Base-by-base conservation (phyloP, 2,329 filamentous ascomycete species). In the Neofusicoccum parvum region DNA sequence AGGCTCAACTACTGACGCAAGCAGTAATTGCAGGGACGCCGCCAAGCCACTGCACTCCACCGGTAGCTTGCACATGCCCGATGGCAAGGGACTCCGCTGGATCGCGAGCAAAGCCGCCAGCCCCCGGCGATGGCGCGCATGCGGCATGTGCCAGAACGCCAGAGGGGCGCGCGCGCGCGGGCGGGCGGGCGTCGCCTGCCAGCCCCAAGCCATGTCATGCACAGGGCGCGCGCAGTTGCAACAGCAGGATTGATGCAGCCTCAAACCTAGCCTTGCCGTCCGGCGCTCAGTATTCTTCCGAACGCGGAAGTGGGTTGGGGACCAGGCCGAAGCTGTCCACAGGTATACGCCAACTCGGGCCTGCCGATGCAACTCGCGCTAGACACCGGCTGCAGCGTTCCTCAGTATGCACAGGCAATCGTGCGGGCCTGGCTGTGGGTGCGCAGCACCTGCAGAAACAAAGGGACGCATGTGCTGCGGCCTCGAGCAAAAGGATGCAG, bases 51-150 rank as follows among this genome's bases (percentile, higher is more conserved):
- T 37, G 36, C 53, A 43, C 53, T 32, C 39, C 37, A 34, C 53
- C 37, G 34, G 51, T n/a, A n/a, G 5, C 43, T 37, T 20, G 34
- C 50, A 20, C 50, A 53, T 53, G 23, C 34, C 50, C 34, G 34
- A 48, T 46, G 45, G 43, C 56, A 60, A 48, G 53, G 53, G 39
- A 58, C n/a, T 11, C 51, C 15, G 51, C 36, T 23, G 20, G 20
- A 45, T 53, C 11, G 50, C 32, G n/a, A 43, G 51, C 45, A 58
- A n/a, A 34, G 39, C 37, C 39, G 34, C 37, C 53, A 20, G 32
- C 53, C 56, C 56, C 56, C 41, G 56, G 41, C 56, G 56, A 60
- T 60, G 56, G 56, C 56, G 56, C 56, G 56, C 56, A 60, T 60
- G 15, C 56, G 56, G 43, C 56, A 60, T 48, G 32, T 39, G 56